phyloP scores from a whole-genome alignment of 2,329 filamentous ascomycete species.

The Dactylonectria macrodidyma region DNA sequence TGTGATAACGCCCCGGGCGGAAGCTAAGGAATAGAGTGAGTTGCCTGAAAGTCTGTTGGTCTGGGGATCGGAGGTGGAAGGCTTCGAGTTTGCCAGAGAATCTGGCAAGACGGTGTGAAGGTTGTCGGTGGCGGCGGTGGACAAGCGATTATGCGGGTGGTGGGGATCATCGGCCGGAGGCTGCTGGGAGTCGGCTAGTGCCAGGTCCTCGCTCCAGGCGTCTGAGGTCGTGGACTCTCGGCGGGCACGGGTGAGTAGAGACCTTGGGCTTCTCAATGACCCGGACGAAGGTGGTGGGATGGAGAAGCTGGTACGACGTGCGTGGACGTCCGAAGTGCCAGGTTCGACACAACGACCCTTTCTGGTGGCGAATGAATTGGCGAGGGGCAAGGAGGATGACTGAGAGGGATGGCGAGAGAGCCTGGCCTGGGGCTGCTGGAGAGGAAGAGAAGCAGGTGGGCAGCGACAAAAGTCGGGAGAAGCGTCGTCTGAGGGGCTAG shows the following conservation, averaged over 20 bases:
- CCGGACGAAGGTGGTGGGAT: slow-evolving; percentile 64
- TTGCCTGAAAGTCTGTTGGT: slow-evolving; percentile 80
- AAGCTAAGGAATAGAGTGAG: slow-evolving; percentile 79
- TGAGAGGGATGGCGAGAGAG: slow-evolving; percentile 43
- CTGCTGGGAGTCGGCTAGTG: slow-evolving; percentile 56
- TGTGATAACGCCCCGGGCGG: slow-evolving; percentile 66
- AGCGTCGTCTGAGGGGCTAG: slow-evolving; percentile 48
- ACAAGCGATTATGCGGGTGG: slow-evolving; percentile 61
- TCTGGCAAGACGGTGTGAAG: slow-evolving; percentile 62
- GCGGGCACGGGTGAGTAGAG: slow-evolving; percentile 59
- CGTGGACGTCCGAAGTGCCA: slow-evolving; percentile 69
- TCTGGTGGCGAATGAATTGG: slow-evolving; percentile 55
- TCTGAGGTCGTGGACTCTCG: slow-evolving; percentile 61
- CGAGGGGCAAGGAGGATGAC: slow-evolving; percentile 60
- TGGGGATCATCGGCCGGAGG: slow-evolving; percentile 65
- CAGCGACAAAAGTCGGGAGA: slow-evolving; percentile 47
- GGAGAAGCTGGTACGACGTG: slow-evolving; percentile 76
- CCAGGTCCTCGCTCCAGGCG: slow-evolving; percentile 56
- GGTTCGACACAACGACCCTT: slow-evolving; percentile 74
- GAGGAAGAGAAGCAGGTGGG: slow-evolving; percentile 28
- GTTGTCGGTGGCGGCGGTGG: slow-evolving; percentile 46
- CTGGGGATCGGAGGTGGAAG: slow-evolving; percentile 66
- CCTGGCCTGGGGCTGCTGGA: slow-evolving; percentile 25
- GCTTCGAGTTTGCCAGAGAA: slow-evolving; percentile 60
- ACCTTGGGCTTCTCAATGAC: slow-evolving; percentile 60